Evolutionary conservation across 352 stramenopile genomes (phyloP), one percentile per base, ranked within the genome.

Genomic region (Bremia lactucae): DNA sequence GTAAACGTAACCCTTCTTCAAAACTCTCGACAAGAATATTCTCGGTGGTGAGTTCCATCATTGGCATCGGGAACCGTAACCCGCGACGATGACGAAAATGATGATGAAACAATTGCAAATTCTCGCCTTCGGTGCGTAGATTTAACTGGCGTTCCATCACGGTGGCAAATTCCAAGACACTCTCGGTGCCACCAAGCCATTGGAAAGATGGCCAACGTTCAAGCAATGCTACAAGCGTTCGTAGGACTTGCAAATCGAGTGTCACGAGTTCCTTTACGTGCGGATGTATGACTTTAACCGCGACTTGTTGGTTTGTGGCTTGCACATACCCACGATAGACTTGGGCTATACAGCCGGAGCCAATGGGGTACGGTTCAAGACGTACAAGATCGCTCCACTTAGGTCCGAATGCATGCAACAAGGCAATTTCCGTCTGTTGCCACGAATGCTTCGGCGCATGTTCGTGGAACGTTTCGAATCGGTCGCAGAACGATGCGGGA

Each of bases 321-420:
- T 55, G 47, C 11, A 97, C 64, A 11, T 53, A 81, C 9, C 79
- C 92, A 40, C 68, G 62, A 69, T 97, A 96, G 2, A 98, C 94
- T 60, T 97, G 91, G 1, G 94, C 94, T 28, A 96, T 96, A 54
- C 87, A 96, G 10, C 94, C 94, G 15, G 88, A 97, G 7, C 92
- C 94, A 46, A 91, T 87, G 4, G 78, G 75, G 0, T 68, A 15
- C 3, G 22, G 39, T 11, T 84, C 64, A 2, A 95, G 36, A n/a
- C 75, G 65, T 28, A 95, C 8, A 4, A 62, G 15, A 0, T 63
- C 49, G 21, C 35, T 23, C 78, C 93, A 97, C 40, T 95, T 55
- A 13, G 65, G 54, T 6, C 91, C 89, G 57, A 96, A 96, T 4
- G 90, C 77, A 51, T 84, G 68, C 4, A 29, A 49, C 34, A 98